These are phyloP conservation scores for Ganoderma leucocontextum DNA, from an alignment of 1,284 basidiomycete species.

Conservation along the genomic window DNA sequence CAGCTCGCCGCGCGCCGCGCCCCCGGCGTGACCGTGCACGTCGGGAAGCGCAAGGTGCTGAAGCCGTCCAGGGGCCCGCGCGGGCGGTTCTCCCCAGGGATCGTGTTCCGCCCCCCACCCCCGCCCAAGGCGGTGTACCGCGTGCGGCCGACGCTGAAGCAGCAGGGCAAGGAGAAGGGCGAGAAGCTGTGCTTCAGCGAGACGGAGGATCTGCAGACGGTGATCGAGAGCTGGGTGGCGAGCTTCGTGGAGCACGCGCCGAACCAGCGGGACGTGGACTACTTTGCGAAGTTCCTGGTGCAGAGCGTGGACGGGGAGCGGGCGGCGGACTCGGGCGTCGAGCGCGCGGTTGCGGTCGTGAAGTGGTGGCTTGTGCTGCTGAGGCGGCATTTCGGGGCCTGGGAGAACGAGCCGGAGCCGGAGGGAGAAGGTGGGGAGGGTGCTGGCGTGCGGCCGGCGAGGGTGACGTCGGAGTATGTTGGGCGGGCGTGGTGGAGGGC, in stretches of 20 bases:
- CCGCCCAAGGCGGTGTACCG: constrained; percentile 59
- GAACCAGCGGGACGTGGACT: constrained; percentile 72
- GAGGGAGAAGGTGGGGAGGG: constrained; percentile 40
- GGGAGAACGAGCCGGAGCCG: constrained; percentile 54
- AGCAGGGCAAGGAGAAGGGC: constrained; percentile 58
- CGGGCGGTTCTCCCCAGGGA: constrained; percentile 27
- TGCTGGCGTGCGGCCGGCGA: constrained; percentile 28
- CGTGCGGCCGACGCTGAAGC: constrained; percentile 59
- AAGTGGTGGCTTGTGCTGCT: constrained; percentile 82
- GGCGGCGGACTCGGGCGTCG: constrained; percentile 68
- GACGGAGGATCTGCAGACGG: constrained; percentile 70
- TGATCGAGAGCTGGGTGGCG: constrained; percentile 79
- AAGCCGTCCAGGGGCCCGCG: constrained; percentile 53
- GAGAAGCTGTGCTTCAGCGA: constrained; percentile 65
- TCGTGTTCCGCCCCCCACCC: constrained; percentile 52
- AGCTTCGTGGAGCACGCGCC: constrained; percentile 66
- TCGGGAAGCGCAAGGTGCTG: constrained; percentile 49
- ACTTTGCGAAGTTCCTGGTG: constrained; percentile 74
- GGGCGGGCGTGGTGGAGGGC: constrained; percentile 81
- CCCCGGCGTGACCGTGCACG: constrained; percentile 38
- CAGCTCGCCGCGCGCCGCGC: constrained; percentile 67
- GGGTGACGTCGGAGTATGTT: constrained; percentile 48
- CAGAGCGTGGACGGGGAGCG: constrained; percentile 62
- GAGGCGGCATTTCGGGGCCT: constrained; percentile 61
- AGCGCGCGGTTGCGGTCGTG: constrained; percentile 73